phyloP scores from a whole-genome alignment of 345 rosid genomes.

The Garcia nutans region DNA sequence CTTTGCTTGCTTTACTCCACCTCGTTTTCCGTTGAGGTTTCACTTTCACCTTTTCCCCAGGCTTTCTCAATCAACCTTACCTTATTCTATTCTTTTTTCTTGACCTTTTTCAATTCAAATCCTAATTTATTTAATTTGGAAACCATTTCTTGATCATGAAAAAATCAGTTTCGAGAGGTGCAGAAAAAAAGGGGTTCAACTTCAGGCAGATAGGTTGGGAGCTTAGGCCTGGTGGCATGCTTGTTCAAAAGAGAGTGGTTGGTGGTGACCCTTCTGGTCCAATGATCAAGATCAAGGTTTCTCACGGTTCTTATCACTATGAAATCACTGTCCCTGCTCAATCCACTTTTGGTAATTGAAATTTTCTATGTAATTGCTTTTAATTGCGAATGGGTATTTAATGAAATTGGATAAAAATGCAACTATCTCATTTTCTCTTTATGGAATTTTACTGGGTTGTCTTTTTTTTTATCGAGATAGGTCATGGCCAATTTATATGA shows the following conservation, averaged over 20 bases:
- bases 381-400: background rate
- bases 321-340: slow-evolving; percentile 38
- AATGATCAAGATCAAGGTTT: slow-evolving; percentile 45
- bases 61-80: slow-evolving; percentile 26
- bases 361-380: background rate
- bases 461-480: slow-evolving; percentile 4
- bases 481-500: background rate
- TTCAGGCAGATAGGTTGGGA: slow-evolving; percentile 46
- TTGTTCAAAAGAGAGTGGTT: slow-evolving; percentile 47
- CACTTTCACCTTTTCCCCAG: background rate
- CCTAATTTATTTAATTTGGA: background rate
- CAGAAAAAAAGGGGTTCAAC: slow-evolving; percentile 13
- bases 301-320: slow-evolving; percentile 39
- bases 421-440: background rate
- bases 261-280: slow-evolving; percentile 32
- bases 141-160: slow-evolving; percentile 24
- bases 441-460: slow-evolving; percentile 3
- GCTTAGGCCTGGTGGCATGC: slow-evolving; percentile 56
- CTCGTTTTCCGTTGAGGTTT: background rate
- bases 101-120: too few species aligned
- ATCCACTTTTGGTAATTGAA: slow-evolving; percentile 45
- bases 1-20: background rate
- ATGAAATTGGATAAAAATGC: background rate
- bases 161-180: slow-evolving; percentile 33
- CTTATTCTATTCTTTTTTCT: background rate